Evolutionary conservation across 805 yeast genomes (phyloP).

Genomic region (Ogataea trehalophila): DNA sequence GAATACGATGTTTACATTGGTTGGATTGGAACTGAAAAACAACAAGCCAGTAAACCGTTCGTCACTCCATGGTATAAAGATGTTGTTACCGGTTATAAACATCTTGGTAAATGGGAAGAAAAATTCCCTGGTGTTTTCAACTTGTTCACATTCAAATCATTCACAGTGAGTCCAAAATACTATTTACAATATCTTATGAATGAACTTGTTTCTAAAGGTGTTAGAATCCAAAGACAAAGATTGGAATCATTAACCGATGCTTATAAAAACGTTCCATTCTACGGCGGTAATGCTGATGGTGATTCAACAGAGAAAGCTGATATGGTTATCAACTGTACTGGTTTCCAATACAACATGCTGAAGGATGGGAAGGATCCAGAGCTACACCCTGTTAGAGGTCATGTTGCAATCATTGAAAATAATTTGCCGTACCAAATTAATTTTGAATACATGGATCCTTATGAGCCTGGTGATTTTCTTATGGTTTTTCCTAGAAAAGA

Average conservation of each 20-base stretch:
- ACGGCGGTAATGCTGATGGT: conserved; percentile 22
- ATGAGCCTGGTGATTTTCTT: conserved; percentile 41
- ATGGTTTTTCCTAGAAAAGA: conserved; percentile 66
- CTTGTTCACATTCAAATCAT: conserved; percentile 41
- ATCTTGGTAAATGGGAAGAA: conserved; percentile 23
- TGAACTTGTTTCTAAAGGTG: conserved; percentile 42
- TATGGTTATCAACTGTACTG: conserved; percentile 55
- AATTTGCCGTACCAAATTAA: conserved; percentile 33
- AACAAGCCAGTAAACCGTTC: background rate
- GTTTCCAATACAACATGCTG: conserved; percentile 41
- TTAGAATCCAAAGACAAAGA: conserved; percentile 37
- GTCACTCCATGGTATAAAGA: conserved; percentile 44
- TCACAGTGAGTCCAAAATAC: conserved; percentile 54
- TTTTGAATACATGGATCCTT: conserved; percentile 27
- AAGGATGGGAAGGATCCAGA: conserved; percentile 45
- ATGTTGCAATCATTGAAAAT: conserved; percentile 49
- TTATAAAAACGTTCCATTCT: conserved; percentile 20
- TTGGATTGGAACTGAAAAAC: background rate
- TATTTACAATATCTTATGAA: conserved; percentile 50
- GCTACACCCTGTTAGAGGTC: conserved; percentile 54
- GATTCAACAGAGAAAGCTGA: conserved; percentile 23
- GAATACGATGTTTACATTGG: conserved; percentile 24
- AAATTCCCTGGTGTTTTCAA: conserved; percentile 34
- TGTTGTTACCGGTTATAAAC: conserved; percentile 37
- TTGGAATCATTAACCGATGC: conserved; percentile 43